A percentile compares a stretch with the other conserved stretches of the same genome.
Evolutionary conservation across 108 stramenopile species (phyloP).

Genomic region (Craspedostauros australis): DNA sequence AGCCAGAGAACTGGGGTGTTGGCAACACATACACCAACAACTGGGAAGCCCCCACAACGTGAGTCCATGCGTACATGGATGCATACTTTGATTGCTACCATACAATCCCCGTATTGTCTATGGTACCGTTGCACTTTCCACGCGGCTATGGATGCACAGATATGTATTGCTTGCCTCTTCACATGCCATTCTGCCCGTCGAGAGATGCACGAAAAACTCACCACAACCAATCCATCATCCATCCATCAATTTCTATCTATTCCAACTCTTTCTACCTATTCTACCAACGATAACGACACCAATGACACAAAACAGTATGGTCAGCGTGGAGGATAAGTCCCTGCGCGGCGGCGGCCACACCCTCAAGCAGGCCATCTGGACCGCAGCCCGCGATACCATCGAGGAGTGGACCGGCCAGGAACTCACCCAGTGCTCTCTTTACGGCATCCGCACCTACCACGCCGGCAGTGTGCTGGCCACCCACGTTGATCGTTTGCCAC

Average conservation of each 20-base stretch:
- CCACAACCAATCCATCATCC: too few relatives aligned
- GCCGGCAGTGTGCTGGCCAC: conserved; percentile 61
- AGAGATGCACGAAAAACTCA: too few relatives aligned
- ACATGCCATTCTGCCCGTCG: too few relatives aligned
- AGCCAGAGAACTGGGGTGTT: conserved; percentile 42
- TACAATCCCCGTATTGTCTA: too few relatives aligned
- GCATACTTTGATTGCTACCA: too few relatives aligned
- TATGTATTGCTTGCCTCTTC: too few relatives aligned
- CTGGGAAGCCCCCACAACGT: conserved; percentile 54
- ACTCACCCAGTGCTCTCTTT: conserved; percentile 66
- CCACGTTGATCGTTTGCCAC: conserved; percentile 82
- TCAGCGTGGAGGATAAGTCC: conserved; percentile 54
- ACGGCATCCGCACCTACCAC: conserved; percentile 77
- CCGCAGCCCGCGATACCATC: conserved; percentile 60
- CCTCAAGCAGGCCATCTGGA: conserved; percentile 67
- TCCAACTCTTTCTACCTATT: not conserved
- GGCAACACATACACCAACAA: conserved; percentile 83
- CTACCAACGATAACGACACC: not conserved
- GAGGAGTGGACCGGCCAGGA: conserved; percentile 87
- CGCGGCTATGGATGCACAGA: too few relatives aligned
- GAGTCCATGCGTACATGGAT: too few relatives aligned
- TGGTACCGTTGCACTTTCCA: too few relatives aligned
- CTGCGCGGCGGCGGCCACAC: conserved; percentile 50
- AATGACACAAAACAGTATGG: conserved; percentile 48
- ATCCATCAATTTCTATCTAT: too few relatives aligned